Evolutionary conservation across 495 filamentous ascomycete species (phyloP).

Genomic region (Neurospora intermedia): DNA sequence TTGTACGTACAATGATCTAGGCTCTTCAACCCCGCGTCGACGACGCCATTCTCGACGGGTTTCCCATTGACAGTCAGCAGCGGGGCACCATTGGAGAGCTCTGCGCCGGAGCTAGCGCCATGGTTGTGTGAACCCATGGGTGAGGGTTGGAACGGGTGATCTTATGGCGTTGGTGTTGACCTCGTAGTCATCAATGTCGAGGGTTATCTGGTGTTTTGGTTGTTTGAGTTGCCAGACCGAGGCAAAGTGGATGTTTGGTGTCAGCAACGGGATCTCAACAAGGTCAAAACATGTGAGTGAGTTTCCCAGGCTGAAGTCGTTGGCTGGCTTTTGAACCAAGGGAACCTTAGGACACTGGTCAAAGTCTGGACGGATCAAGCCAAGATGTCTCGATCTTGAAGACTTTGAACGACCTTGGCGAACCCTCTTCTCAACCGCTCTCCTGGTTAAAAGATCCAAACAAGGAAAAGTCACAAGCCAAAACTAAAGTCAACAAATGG

Average conservation of each 20-base stretch:
- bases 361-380: background rate
- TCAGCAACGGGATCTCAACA: background rate
- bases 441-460: background rate
- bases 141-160: background rate
- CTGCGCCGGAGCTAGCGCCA: constrained; percentile 23
- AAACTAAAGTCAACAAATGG: background rate
- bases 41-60: constrained; percentile 25
- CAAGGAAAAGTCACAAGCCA: background rate
- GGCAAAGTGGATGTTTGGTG: background rate
- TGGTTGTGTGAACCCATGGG: constrained; percentile 16
- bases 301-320: background rate
- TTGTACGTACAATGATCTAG: constrained; percentile 60
- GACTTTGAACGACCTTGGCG: background rate
- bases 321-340: too few relatives aligned
- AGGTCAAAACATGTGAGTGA: background rate
- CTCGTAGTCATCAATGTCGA: background rate
- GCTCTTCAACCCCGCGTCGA: constrained; percentile 64
- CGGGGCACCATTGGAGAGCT: constrained; percentile 11
- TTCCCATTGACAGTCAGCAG: constrained; percentile 5
- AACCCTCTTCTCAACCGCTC: background rate
- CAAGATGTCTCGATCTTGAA: background rate
- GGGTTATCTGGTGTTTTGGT: background rate
- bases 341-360: background rate
- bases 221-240: background rate
- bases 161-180: background rate